Conservation (phyloP, 768 basidiomycete species). For the Macrolepiota albuminosa region DNA sequence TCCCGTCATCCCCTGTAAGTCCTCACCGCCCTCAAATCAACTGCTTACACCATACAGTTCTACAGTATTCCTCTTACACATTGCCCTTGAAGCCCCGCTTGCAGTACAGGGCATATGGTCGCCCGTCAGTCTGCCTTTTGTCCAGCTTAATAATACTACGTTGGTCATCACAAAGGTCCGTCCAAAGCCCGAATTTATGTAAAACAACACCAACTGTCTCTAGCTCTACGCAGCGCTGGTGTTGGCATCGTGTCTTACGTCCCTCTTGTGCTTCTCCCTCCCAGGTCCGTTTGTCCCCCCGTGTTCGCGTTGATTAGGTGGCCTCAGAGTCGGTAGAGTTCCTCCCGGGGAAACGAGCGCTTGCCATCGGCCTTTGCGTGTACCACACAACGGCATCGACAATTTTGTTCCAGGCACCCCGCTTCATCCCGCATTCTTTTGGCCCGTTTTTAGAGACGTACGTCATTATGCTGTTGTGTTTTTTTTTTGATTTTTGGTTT, state of each 20-base stretch:
- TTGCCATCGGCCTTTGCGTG: conserved; percentile 70
- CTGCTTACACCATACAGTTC: conserved; percentile 37
- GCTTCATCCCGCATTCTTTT: conserved; percentile 74
- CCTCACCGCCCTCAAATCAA: neutral
- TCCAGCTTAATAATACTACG: conserved; percentile 81
- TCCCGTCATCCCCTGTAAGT: conserved; percentile 8
- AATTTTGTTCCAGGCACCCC: conserved; percentile 67
- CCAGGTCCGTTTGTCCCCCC: conserved; percentile 48
- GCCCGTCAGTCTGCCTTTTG: conserved; percentile 60
- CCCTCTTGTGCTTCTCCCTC: conserved; percentile 61
- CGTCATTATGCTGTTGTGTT: conserved; percentile 21
- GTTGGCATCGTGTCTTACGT: conserved; percentile 54
- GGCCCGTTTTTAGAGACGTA: conserved; percentile 58
- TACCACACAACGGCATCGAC: conserved; percentile 76
- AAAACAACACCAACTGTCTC: neutral
- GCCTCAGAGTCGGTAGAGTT: conserved; percentile 26
- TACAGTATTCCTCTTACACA: conserved; percentile 70
- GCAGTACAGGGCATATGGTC: conserved; percentile 73
- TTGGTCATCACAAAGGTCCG: conserved; percentile 68
- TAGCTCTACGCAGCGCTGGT: conserved; percentile 69
- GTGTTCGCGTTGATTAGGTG: too few relatives aligned
- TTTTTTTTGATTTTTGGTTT: too few relatives aligned
- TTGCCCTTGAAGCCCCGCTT: conserved; percentile 73
- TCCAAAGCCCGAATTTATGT: too few relatives aligned
- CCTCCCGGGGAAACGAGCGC: conserved; percentile 78